phyloP scores from a whole-genome alignment of 2,329 filamentous ascomycete genomes.

The Cercospora nicotianae region DNA sequence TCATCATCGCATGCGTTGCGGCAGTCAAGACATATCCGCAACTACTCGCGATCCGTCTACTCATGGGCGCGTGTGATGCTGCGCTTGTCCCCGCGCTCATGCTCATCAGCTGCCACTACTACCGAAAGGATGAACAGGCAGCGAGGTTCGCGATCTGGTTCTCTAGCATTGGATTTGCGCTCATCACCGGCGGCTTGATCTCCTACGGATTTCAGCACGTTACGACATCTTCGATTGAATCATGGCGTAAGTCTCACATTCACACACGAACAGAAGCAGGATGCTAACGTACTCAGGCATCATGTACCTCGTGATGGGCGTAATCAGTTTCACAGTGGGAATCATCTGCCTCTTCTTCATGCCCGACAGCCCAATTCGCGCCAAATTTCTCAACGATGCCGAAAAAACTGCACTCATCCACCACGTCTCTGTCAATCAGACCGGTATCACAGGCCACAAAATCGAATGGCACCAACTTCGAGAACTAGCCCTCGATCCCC shows the following conservation, averaged over 20 bases:
- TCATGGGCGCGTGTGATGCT: constrained; percentile 24
- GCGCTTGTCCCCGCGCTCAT: constrained; percentile 20
- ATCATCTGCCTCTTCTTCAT: constrained; percentile 36
- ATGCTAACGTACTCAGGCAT: constrained; percentile 18
- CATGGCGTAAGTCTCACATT: constrained; percentile 23
- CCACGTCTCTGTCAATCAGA: constrained; percentile 47
- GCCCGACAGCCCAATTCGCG: constrained; percentile 37
- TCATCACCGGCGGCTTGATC: constrained; percentile 56
- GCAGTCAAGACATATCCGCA: constrained; percentile 29
- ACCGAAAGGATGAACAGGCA: constrained; percentile 56
- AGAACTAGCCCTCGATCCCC: constrained; percentile 61
- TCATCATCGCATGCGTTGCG: constrained; percentile 20
- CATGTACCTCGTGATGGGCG: constrained; percentile 47
- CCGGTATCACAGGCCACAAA: constrained; percentile 31
- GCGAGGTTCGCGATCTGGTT: constrained; percentile 66
- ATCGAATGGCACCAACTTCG: constrained; percentile 55
- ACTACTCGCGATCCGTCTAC: constrained; percentile 21
- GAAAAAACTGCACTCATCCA: constrained; percentile 49
- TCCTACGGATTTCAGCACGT: constrained; percentile 58
- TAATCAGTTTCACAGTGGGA: constrained; percentile 44
- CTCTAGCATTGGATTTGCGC: constrained; percentile 59
- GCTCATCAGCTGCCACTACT: constrained; percentile 31
- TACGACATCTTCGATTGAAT: not conserved
- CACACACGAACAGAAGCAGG: not conserved
- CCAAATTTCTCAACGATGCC: constrained; percentile 29